A percentile compares a stretch with the other conserved stretches of the same genome.
Evolutionary conservation across 2,329 filamentous ascomycete species (phyloP).

Genomic region (Xylariaceae sp.): DNA sequence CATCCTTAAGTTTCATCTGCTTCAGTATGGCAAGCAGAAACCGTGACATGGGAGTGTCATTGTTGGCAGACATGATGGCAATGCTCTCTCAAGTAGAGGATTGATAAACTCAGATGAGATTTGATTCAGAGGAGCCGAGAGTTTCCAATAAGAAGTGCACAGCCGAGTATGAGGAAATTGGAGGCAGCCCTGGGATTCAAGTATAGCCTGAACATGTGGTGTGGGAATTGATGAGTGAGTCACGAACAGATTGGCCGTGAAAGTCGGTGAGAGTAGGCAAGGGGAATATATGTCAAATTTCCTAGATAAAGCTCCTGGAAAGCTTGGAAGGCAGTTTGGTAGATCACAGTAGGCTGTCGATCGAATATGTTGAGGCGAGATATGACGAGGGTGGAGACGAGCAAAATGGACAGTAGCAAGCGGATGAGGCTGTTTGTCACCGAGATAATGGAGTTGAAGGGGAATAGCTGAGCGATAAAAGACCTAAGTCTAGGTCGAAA

Average conservation of each 20-base stretch:
- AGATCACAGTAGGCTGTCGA: slow-evolving; percentile 37
- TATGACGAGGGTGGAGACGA: slow-evolving; percentile 29
- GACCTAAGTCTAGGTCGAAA: slow-evolving; percentile 21
- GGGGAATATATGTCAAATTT: slow-evolving; percentile 42
- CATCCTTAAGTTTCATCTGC: slow-evolving; percentile 64
- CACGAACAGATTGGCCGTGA: slow-evolving; percentile 41
- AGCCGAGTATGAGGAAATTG: slow-evolving; percentile 26
- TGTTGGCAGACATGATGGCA: slow-evolving; percentile 54
- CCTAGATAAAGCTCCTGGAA: slow-evolving; percentile 31
- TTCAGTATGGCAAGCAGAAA: slow-evolving; percentile 63
- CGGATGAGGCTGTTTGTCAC: slow-evolving; percentile 27
- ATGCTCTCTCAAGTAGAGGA: slow-evolving; percentile 9
- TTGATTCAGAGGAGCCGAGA: slow-evolving; percentile 19
- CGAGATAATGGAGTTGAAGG: slow-evolving; percentile 30
- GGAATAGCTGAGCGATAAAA: slow-evolving; percentile 20
- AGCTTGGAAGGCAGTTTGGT: slow-evolving; percentile 29
- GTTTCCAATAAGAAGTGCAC: slow-evolving; percentile 35
- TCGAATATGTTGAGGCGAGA: slow-evolving; percentile 32
- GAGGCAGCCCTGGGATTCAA: slow-evolving; percentile 23
- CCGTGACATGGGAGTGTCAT: slow-evolving; percentile 59
- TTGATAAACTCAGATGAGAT: slow-evolving; percentile 9
- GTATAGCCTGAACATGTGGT: slow-evolving; percentile 36
- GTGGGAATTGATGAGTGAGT: slow-evolving; percentile 43
- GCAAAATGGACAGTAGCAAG: slow-evolving; percentile 23
- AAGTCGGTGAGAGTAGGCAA: slow-evolving; percentile 45